These are phyloP conservation scores for Cucumis cinereus DNA, from an alignment of 306 rosid genomes.

Conservation along the genomic window DNA sequence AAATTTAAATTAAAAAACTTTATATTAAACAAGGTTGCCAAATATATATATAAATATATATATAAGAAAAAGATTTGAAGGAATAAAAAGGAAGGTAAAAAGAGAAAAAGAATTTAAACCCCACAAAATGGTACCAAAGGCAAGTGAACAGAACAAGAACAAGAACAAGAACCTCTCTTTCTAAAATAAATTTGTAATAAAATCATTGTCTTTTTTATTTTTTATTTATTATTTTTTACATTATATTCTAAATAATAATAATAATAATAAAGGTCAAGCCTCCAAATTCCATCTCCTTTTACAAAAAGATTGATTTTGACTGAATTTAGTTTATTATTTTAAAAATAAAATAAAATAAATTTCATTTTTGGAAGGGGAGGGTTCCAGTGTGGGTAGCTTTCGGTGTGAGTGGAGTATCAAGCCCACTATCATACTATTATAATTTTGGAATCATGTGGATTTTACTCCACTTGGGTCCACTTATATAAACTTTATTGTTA, in stretches of 20 bases:
- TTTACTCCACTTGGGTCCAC: background rate
- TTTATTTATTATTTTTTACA: background rate
- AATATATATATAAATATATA: background rate
- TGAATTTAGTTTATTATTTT: too few species aligned
- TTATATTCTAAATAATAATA: background rate
- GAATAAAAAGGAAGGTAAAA: background rate
- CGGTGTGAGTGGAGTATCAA: conserved; percentile 8
- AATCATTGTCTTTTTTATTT: background rate
- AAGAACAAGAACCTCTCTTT: background rate
- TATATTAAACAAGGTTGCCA: background rate
- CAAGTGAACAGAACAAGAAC: background rate
- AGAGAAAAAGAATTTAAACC: background rate
- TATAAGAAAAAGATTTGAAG: background rate
- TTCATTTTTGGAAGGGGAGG: background rate
- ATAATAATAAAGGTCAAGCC: background rate
- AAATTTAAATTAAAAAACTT: too few species aligned
- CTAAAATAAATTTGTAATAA: background rate
- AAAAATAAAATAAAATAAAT: background rate
- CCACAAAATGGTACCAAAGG: background rate
- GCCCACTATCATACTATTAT: background rate
- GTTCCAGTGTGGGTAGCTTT: background rate
- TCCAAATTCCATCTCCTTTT: background rate
- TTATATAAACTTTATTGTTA: background rate
- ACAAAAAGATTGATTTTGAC: conserved; percentile 2
- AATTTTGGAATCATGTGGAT: background rate